phyloP scores from a whole-genome alignment of 2,329 filamentous ascomycete genomes.

The Penicillium sp. region DNA sequence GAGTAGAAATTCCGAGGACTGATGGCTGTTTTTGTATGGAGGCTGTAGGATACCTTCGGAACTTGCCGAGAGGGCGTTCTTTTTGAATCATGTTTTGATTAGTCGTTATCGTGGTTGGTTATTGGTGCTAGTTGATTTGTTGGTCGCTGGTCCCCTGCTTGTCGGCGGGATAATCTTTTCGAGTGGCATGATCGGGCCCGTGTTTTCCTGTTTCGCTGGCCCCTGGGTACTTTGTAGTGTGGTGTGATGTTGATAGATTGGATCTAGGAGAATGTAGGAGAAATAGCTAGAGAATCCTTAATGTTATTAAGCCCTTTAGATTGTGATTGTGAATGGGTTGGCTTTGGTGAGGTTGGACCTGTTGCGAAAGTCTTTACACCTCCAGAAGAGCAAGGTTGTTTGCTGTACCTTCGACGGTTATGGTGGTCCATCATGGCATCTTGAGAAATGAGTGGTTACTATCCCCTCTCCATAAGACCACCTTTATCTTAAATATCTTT shows the following conservation, averaged over 20 bases:
- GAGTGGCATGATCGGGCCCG: slow-evolving; percentile 3
- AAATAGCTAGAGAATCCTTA: not conserved
- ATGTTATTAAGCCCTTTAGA: not conserved
- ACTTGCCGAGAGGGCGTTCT: not conserved
- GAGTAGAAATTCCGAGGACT: not conserved
- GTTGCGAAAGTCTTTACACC: not conserved
- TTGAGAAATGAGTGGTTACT: too few species aligned
- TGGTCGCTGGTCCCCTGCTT: not conserved
- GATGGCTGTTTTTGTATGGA: not conserved
- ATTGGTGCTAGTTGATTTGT: not conserved
- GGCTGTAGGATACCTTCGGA: not conserved
- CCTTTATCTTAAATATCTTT: too few species aligned
- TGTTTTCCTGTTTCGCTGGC: not conserved
- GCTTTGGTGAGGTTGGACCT: not conserved
- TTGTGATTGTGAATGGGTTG: not conserved
- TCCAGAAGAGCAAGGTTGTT: too few species aligned
- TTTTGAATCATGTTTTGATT: not conserved
- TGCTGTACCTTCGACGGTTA: not conserved
- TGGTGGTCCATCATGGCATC: too few species aligned
- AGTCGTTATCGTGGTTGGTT: not conserved
- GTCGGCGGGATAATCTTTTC: not conserved
- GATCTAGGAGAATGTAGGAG: not conserved
- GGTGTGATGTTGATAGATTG: not conserved
- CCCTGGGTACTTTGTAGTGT: not conserved
- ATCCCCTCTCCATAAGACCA: too few species aligned